Evolutionary conservation across 2,329 filamentous ascomycete species (phyloP).

Genomic region (Capronia epimyces): DNA sequence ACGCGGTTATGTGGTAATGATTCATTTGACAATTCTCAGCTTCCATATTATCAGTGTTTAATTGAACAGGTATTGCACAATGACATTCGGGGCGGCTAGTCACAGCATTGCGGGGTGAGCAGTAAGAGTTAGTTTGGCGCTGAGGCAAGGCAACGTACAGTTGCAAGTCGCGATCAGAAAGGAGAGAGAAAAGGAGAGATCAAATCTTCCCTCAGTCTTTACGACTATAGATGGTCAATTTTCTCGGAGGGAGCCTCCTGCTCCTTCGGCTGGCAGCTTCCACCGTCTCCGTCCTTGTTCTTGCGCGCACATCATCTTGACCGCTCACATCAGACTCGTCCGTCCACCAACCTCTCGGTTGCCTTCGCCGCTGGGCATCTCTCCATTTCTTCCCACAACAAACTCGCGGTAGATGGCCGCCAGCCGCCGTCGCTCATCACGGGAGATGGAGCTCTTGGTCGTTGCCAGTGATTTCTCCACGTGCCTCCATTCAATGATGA

Average conservation of each 20-base stretch:
- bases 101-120: background rate
- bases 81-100: no score
- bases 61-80: background rate
- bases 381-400: conserved; percentile 82
- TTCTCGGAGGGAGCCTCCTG: background rate
- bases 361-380: conserved; percentile 90
- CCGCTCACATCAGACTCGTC: conserved; percentile 79
- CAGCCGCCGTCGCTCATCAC: conserved; percentile 67
- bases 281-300: background rate
- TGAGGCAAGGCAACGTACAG: no score
- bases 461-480: conserved; percentile 68
- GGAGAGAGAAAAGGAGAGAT: background rate
- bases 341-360: conserved; percentile 87
- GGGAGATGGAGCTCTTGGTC: conserved; percentile 77
- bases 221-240: background rate
- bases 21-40: conserved; percentile 1
- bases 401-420: conserved; percentile 86
- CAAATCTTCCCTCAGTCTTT: background rate
- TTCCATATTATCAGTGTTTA: background rate
- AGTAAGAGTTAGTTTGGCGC: background rate
- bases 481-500: conserved; percentile 79
- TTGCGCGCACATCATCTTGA: background rate
- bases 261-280: background rate
- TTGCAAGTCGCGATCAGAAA: background rate
- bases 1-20: background rate